These are phyloP conservation scores for Paraphaeosphaeria minitans DNA, from an alignment of 2,329 filamentous ascomycete genomes.

Conservation along the genomic window DNA sequence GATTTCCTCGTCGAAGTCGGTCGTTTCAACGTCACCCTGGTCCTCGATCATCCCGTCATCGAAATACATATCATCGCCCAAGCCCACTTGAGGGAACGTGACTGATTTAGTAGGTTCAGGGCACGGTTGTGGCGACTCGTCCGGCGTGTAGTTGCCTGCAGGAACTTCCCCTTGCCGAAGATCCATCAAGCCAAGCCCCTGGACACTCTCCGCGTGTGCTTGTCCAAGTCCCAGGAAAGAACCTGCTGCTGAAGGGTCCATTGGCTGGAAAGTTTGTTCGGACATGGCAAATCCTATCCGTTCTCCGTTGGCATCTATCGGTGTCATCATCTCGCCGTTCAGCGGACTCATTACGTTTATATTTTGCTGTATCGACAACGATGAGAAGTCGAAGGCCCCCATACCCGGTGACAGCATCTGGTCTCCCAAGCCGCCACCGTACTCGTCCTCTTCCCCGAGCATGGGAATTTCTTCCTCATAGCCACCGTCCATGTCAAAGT, in stretches of 20 bases:
- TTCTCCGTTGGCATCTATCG: conserved; percentile 37
- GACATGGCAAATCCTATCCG: conserved; percentile 43
- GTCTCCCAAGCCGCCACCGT: conserved; percentile 29
- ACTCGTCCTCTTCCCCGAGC: conserved; percentile 46
- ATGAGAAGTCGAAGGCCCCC: conserved; percentile 42
- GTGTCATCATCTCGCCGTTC: conserved; percentile 31
- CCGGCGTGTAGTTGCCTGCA: conserved; percentile 15
- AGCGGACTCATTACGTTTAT: conserved; percentile 29
- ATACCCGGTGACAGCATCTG: conserved; percentile 37
- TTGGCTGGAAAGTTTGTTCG: conserved; percentile 29
- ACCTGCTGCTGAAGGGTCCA: conserved; percentile 16
- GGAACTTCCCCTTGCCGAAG: conserved; percentile 14
- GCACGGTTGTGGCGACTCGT: conserved; percentile 16
- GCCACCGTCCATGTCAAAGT: conserved; percentile 61
- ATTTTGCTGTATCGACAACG: conserved; percentile 30
- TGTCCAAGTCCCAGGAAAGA: conserved; percentile 4
- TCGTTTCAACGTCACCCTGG: conserved; percentile 56
- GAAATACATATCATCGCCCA: conserved; percentile 68
- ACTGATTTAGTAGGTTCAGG: conserved; percentile 12
- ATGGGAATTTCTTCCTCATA: conserved; percentile 71
- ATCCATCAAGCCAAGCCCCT: conserved; percentile 28
- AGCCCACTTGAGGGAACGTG: conserved; percentile 18
- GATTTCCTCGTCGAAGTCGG: conserved; percentile 72
- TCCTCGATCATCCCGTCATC: conserved; percentile 66
- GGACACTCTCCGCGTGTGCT: not conserved